Percentiles rank a stretch among this genome's conserved stretches.
These are phyloP conservation scores for Nothophoma quercina DNA, from an alignment of 2,329 filamentous ascomycete genomes.

Conservation along the genomic window DNA sequence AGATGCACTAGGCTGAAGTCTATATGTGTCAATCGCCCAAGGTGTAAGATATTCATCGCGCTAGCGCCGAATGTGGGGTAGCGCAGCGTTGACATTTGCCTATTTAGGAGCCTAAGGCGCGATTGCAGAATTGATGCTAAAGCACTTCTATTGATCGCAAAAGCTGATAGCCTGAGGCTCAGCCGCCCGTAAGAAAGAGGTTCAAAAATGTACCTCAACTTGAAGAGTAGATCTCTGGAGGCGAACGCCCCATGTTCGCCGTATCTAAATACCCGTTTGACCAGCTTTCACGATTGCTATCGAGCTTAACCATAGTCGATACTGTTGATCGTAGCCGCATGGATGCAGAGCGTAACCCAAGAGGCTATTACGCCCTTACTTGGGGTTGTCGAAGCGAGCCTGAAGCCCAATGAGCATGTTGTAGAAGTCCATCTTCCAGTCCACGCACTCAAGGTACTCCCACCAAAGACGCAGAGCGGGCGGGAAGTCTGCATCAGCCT, in stretches of 20 bases:
- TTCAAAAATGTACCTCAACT: neutral
- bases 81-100: constrained; percentile 1
- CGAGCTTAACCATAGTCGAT: too few species aligned
- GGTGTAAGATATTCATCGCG: neutral
- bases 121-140: neutral
- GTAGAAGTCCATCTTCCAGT: constrained; percentile 54
- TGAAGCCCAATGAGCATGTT: constrained; percentile 46
- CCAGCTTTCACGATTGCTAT: too few species aligned
- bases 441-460: constrained; percentile 57
- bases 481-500: constrained; percentile 50
- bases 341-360: neutral
- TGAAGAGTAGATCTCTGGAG: neutral
- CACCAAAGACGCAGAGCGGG: constrained; percentile 56
- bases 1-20: neutral
- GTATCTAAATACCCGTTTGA: neutral
- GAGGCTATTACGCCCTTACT: neutral
- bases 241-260: neutral
- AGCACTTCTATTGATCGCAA: neutral
- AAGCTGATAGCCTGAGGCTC: neutral
- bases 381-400: constrained; percentile 12
- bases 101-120: neutral
- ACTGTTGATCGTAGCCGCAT: too few species aligned
- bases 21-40: neutral
- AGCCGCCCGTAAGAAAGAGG: neutral
- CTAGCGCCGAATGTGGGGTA: constrained; percentile 3